These are phyloP conservation scores for Ophiostoma novo-ulmi DNA, from an alignment of 2,329 filamentous ascomycete genomes.

Conservation along the genomic window DNA sequence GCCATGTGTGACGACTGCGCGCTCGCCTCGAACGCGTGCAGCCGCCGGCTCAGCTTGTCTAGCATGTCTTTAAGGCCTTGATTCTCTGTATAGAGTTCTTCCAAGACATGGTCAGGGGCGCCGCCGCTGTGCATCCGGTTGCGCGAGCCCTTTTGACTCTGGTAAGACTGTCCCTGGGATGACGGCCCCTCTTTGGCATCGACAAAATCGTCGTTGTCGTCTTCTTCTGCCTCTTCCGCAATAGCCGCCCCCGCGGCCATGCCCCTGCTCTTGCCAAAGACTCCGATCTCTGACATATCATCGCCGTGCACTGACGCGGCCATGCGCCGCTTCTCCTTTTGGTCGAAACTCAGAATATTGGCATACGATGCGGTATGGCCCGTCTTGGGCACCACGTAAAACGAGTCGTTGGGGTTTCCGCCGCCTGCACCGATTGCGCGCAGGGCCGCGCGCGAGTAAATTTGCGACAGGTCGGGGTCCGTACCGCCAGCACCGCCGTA, in stretches of 20 bases:
- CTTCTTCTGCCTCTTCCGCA: constrained; percentile 31
- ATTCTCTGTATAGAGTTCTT: constrained; percentile 88
- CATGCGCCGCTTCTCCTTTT: constrained; percentile 58
- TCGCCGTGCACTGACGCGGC: constrained; percentile 29
- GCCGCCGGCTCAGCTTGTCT: constrained; percentile 76
- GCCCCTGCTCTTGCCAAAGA: constrained; percentile 15
- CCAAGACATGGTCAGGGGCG: constrained; percentile 57
- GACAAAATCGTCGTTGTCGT: constrained; percentile 69
- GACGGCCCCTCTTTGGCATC: constrained; percentile 62
- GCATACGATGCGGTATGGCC: constrained; percentile 92
- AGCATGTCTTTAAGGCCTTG: constrained; percentile 76
- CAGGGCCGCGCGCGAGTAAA: constrained; percentile 82
- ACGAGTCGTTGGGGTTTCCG: constrained; percentile 59
- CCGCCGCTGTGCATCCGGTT: constrained; percentile 30
- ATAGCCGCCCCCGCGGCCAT: neutral
- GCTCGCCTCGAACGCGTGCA: constrained; percentile 91
- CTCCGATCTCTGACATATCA: constrained; percentile 30
- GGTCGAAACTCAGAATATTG: constrained; percentile 69
- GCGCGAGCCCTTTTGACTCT: neutral
- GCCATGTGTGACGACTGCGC: constrained; percentile 83
- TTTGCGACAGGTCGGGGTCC: constrained; percentile 72
- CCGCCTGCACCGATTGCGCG: constrained; percentile 61
- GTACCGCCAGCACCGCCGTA: constrained; percentile 15
- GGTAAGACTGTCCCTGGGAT: neutral
- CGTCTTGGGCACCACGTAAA: constrained; percentile 90